Base-by-base conservation (phyloP, 2,329 filamentous ascomycete species). In the Phyllachora maydis region DNA sequence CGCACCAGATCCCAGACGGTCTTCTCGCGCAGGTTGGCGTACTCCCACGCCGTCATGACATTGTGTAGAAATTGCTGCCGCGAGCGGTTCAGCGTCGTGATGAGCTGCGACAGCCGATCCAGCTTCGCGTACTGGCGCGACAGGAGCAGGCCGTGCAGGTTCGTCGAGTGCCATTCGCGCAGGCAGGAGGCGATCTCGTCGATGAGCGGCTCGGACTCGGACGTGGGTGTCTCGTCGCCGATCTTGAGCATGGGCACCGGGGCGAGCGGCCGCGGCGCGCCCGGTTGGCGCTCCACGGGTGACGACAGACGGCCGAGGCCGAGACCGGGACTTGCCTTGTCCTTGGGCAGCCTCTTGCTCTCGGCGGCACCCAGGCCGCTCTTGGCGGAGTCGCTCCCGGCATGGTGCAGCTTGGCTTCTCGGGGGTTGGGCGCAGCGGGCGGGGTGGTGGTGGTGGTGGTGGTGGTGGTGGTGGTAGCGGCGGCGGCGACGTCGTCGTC, bases 231-330 rank as follows among this genome's bases (percentile, higher is more conserved):
- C 52, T 98, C 88, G 41, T 98, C 88, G 28, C 88, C 88, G 43
- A 98, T 85, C 47, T 93, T 92, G 25, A 98, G 61, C 76, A 95
- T 88, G 4, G 88, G 88, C 6, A 98, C 83, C 0, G 88, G 88
- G 8, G 90, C 90, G 8, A 81, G 67, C 15, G 85, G 88, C 36
- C 79, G 81, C 8, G 71, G 69, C 13, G 56, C 65, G 40, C 65
- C 58, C 2, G 71, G 69, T 36, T 82, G 66, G 31, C 72, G 65
- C 32, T 54, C 49, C 22, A 59, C 42, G 4, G 54, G 52, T 4
- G 56, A 37, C 6, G 61, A 59, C 11, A 63, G 43, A 11, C 38
- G 51, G 15, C 48, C 50, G 5, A 40, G 35, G n/a, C 26, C 23
- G 10, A 29, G 24, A n/a, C 25, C 30, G 16, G 26, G 26, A 11